A percentile compares a stretch with the other conserved stretches of the same genome.
Conservation (phyloP, 345 rosid genomes). For the Gossypium ekmanianum region DNA sequence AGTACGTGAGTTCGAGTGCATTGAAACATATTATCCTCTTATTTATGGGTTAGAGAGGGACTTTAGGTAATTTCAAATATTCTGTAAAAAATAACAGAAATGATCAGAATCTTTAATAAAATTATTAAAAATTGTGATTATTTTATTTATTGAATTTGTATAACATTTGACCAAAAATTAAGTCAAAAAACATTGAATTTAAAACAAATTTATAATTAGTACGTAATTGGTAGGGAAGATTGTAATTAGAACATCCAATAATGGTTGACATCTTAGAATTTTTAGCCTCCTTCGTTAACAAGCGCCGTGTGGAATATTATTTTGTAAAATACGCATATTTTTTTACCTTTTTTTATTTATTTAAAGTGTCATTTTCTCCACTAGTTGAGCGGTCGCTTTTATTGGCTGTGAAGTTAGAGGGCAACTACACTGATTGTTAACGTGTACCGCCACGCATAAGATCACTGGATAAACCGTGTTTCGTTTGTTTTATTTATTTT, state of each 20-base stretch:
- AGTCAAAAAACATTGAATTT: neutral
- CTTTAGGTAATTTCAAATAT: too few species aligned
- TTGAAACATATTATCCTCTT: too few species aligned
- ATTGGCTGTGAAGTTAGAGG: neutral
- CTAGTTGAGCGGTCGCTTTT: neutral
- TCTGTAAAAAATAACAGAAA: too few species aligned
- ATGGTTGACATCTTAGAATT: neutral
- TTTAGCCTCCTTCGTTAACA: neutral
- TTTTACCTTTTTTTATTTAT: neutral
- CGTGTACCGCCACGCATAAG: constrained; percentile 17
- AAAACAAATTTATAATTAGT: neutral
- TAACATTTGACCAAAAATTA: neutral
- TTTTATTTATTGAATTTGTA: too few species aligned
- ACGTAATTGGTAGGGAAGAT: neutral
- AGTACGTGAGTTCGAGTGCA: fast-evolving
- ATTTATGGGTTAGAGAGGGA: too few species aligned
- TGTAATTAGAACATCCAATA: too few species aligned
- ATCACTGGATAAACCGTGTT: neutral
- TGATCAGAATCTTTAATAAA: too few species aligned
- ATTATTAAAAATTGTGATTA: too few species aligned
- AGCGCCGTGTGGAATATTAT: neutral
- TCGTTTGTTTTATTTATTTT: neutral
- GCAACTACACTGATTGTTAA: neutral
- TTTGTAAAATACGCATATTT: neutral
- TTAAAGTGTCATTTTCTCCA: neutral